Evolutionary conservation across 495 filamentous ascomycete genomes (phyloP), one percentile per base, ranked within the genome.

Genomic region (Talaromyces trachyspermus): DNA sequence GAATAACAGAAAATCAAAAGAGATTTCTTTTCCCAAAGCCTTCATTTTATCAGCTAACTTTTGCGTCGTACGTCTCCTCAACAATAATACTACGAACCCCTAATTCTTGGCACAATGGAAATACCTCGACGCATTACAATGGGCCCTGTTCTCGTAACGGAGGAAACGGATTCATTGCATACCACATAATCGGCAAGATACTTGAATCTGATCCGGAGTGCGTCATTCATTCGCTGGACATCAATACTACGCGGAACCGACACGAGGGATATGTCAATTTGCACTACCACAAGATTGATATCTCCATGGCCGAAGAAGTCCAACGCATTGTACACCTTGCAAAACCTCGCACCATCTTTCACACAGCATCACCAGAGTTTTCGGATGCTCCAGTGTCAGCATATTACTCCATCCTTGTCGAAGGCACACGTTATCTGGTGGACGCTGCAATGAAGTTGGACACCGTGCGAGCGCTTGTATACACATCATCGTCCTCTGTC

Each of bases 121-220:
- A n/a, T n/a, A n/a, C n/a, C n/a, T n/a, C n/a, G n/a, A n/a, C n/a
- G n/a, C n/a, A n/a, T n/a, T n/a, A n/a, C n/a, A n/a, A n/a, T n/a
- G n/a, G 66, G 63, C 49, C 60, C 68, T 42, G 70, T 77, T 8
- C 53, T 79, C 20, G 64, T 79, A 12, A 64, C 65, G 76, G 76
- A 18, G 74, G 77, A 22, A 76, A 70, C 45, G 76, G 77, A 37
- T 78, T 78, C 53, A 58, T 77, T 1, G 74, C 76, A 33, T 61
- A 62, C 51, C 72, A 77, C 53, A 72, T 78, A 26, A 71, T 78
- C 39, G 53, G 57, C n/a, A 60, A 68, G 23, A 59, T 80, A 17
- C 55, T 65, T 19, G 52, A 64, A 14, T 52, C 60, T n/a, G 49
- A 48, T 27, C 43, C 54, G 32, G 33, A 51, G 41, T 53, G 55